These are phyloP conservation scores for Candida suzukii DNA, from an alignment of 805 yeast genomes.

Conservation along the genomic window DNA sequence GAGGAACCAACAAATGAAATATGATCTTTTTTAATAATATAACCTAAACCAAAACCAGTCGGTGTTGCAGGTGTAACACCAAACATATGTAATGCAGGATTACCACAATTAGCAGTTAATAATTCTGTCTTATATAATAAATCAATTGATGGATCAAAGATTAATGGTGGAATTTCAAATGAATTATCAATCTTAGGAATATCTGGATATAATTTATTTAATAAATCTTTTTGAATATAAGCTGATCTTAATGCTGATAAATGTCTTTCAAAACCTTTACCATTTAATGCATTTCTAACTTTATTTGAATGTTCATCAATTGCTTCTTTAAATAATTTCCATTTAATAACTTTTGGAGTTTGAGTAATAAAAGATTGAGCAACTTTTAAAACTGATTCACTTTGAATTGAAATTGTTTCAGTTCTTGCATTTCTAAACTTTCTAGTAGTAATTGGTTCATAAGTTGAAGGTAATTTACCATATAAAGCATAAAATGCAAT, in stretches of 20 bases:
- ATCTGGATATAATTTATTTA: conserved; percentile 39
- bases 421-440: conserved; percentile 63
- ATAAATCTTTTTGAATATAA: conserved; percentile 39
- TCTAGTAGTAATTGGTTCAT: conserved; percentile 57
- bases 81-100: conserved; percentile 49
- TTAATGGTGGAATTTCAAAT: conserved; percentile 30
- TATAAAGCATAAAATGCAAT: conserved; percentile 48
- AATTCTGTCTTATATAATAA: conserved; percentile 28
- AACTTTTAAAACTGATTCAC: conserved; percentile 38
- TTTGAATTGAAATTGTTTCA: conserved; percentile 61
- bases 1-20: conserved; percentile 45
- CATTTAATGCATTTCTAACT: conserved; percentile 47
- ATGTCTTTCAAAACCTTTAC: conserved; percentile 70
- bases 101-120: conserved; percentile 49
- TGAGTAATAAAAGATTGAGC: conserved; percentile 63
- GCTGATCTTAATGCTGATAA: conserved; percentile 55
- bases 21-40: conserved; percentile 44
- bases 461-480: conserved; percentile 34
- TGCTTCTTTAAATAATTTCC: conserved; percentile 42
- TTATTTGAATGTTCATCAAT: conserved; percentile 44
- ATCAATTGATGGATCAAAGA: conserved; percentile 35
- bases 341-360: conserved; percentile 35
- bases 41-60: conserved; percentile 54
- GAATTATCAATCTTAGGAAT: conserved; percentile 23
- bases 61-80: conserved; percentile 57